These are phyloP conservation scores for Dispira parvispora DNA, from an alignment of 192 early-diverging fungal species.

Conservation along the genomic window DNA sequence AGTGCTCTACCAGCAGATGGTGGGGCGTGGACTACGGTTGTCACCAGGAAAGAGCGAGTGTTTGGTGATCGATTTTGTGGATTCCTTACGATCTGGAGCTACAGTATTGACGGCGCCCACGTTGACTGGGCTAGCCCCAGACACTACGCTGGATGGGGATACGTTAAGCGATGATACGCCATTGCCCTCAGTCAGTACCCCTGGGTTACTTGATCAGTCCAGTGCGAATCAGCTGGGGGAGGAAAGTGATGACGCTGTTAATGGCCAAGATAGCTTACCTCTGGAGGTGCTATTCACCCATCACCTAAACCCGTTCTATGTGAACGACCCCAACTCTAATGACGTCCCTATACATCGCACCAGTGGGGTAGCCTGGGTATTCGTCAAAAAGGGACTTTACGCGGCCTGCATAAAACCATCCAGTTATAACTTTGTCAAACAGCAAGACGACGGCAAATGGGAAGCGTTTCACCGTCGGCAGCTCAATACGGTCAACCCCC, in stretches of 20 bases:
- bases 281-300: not conserved
- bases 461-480: not conserved
- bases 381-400: too few species aligned
- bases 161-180: too few species aligned
- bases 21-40: slow-evolving; percentile 77
- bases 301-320: too few species aligned
- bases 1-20: slow-evolving; percentile 89
- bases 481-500: not conserved
- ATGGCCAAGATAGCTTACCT: not conserved
- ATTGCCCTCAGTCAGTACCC: not conserved
- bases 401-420: too few species aligned
- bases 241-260: not conserved
- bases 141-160: slow-evolving; percentile 17
- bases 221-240: not conserved
- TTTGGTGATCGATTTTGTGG: slow-evolving; percentile 73
- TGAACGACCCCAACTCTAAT: too few species aligned
- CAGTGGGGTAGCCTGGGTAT: too few species aligned
- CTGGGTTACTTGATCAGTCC: not conserved
- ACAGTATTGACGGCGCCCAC: slow-evolving; percentile 55
- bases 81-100: slow-evolving; percentile 31
- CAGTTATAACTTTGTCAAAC: not conserved
- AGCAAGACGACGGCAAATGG: not conserved
- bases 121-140: slow-evolving; percentile 58
- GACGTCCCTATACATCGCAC: too few species aligned
- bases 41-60: slow-evolving; percentile 51